phyloP scores from a whole-genome alignment of 352 stramenopile species.

The Paralagenidium karlingii region DNA sequence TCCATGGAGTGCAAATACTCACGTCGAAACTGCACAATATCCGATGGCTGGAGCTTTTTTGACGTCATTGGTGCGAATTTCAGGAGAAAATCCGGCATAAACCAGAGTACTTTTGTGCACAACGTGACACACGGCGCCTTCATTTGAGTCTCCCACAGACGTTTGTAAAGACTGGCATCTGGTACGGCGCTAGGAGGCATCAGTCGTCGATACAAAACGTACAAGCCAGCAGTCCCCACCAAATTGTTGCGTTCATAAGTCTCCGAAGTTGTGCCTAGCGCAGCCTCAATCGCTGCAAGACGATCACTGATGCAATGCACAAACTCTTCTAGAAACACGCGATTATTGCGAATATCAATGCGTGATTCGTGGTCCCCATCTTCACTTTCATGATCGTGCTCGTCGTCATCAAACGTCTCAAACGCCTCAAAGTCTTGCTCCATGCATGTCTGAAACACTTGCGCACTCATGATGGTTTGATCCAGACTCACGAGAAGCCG shows the following conservation, averaged over 20 bases:
- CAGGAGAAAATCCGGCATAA: constrained; percentile 78
- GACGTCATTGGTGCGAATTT: constrained; percentile 73
- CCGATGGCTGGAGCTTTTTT: constrained; percentile 67
- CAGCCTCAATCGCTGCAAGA: constrained; percentile 39
- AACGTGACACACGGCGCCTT: constrained; percentile 76
- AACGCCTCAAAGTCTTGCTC: constrained; percentile 85
- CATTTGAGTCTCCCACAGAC: constrained; percentile 80
- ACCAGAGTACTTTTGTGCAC: constrained; percentile 77
- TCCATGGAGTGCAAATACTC: constrained; percentile 74
- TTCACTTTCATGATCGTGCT: constrained; percentile 44
- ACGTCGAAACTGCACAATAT: constrained; percentile 65
- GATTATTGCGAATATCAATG: constrained; percentile 77
- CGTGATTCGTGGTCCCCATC: constrained; percentile 32
- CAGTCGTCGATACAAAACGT: constrained; percentile 81
- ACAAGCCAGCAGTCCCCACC: constrained; percentile 81
- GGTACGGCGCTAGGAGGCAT: constrained; percentile 69
- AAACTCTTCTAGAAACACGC: constrained; percentile 80
- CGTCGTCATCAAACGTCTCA: constrained; percentile 46
- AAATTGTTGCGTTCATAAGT: constrained; percentile 82
- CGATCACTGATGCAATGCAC: constrained; percentile 69
- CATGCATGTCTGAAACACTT: constrained; percentile 81
- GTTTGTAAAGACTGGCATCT: constrained; percentile 83
- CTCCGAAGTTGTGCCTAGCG: constrained; percentile 76
- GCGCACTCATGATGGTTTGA: constrained; percentile 79
- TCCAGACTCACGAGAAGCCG: constrained; percentile 77